Evolutionary conservation across 306 rosid species (phyloP), one percentile per base, ranked within the genome.

Genomic region (Quercus alba): DNA sequence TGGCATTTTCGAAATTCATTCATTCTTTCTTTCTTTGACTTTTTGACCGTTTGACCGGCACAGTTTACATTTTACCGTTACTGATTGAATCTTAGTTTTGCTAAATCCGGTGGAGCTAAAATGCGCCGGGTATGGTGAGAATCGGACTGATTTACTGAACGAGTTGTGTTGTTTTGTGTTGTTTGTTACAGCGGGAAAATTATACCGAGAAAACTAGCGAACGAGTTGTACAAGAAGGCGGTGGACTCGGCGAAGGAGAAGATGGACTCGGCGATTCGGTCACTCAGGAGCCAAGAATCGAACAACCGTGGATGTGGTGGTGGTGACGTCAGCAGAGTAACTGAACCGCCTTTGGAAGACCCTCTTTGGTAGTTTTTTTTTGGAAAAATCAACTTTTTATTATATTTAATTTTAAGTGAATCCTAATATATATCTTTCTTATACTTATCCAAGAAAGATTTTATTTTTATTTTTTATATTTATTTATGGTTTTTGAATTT

Each of bases 141-240:
- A 54, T 67, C 20, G 52, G 35, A 77, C 67, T 30, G 78, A 69
- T 57, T 64, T 49, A 35, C 13, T 15, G 2, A 38, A 58, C 81
- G 69, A 49, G 64, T 77, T 30, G 62, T 59, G 25, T 23, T 26
- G 8, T 31, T 84, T 56, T 54, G 6, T 14, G 41, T 59, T 63
- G 20, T 23, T 77, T 82, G 5, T 38, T 70, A 19, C 90, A 95
- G 99, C 41, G 99, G 98, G 74, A 91, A 90, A 69, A 80, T 93
- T 35, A 77, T 93, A 69, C 99, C 99, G 70, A 89, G 94, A 79
- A 97, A 96, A 78, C 70, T 95, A 79, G 99, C 94, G 46, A 86
- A 93, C 18, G 98, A 91, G 80, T 90, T 94, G 64, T 95, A 95
- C 88, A 88, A 90, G 77, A 93, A 84, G 80, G 99, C 94, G 38